Evolutionary conservation across 306 rosid species (phyloP).

Genomic region (Hippophae tibetana): DNA sequence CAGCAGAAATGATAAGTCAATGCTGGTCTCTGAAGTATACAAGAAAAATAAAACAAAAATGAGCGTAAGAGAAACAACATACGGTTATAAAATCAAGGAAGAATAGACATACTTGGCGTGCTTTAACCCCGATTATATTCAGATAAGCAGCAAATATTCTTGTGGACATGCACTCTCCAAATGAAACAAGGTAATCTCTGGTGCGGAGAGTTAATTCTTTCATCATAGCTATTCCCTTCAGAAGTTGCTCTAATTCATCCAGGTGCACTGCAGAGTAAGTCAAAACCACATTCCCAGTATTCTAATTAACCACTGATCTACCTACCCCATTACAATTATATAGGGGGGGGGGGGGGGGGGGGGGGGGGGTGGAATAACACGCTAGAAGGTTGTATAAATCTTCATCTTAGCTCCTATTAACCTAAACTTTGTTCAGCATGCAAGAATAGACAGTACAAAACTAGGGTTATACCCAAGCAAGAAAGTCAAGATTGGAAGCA

Average conservation of each 20-base stretch:
- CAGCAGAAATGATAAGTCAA: no score
- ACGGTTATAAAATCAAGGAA: not conserved
- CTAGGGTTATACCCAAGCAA: no score
- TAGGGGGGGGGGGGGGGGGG: no score
- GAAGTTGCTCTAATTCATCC: conserved; percentile 58
- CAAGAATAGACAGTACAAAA: no score
- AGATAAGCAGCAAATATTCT: conserved; percentile 62
- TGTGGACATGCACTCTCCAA: conserved; percentile 74
- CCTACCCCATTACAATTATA: not conserved
- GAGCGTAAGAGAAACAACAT: not conserved
- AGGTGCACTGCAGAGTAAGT: conserved; percentile 31
- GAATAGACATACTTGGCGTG: conserved; percentile 46
- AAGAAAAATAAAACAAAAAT: no score
- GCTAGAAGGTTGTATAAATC: no score
- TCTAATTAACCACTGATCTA: not conserved
- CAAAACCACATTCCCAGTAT: conserved; percentile 6
- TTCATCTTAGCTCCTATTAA: no score
- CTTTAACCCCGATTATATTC: conserved; percentile 42
- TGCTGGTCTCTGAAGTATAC: no score
- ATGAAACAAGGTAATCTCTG: conserved; percentile 17
- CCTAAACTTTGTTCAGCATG: no score
- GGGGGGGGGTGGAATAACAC: no score
- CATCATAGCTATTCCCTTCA: conserved; percentile 62
- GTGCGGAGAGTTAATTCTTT: conserved; percentile 46
- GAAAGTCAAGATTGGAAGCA: no score